Percentiles rank a stretch among this genome's conserved stretches.
These are phyloP conservation scores for Dactylella cylindrospora DNA, from an alignment of 2,329 filamentous ascomycete species.

Conservation along the genomic window DNA sequence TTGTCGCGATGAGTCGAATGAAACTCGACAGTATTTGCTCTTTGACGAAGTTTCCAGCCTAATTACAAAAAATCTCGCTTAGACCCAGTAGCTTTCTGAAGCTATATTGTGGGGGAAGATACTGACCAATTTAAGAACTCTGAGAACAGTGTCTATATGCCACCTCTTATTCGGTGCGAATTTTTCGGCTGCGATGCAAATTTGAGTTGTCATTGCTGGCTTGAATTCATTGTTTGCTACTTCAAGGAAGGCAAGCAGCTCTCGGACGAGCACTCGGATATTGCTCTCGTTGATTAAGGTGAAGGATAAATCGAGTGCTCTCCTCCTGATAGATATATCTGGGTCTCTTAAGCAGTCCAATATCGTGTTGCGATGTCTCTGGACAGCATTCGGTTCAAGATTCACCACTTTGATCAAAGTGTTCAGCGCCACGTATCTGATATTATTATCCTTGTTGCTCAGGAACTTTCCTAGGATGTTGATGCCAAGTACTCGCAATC, in stretches of 20 bases:
- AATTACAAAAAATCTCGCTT: too few relatives aligned
- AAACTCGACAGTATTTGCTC: conserved; percentile 97
- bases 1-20: conserved; percentile 86
- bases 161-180: conserved; percentile 96
- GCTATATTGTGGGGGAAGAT: too few relatives aligned
- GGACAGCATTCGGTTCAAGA: conserved; percentile 95
- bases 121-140: conserved; percentile 73
- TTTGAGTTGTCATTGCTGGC: conserved; percentile 95
- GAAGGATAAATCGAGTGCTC: conserved; percentile 96
- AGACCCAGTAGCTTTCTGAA: too few relatives aligned
- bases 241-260: conserved; percentile 91
- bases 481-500: conserved; percentile 87
- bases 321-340: conserved; percentile 93
- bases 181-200: conserved; percentile 92
- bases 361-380: conserved; percentile 95
- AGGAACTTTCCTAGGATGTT: conserved; percentile 98
- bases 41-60: conserved; percentile 91
- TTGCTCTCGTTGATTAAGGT: conserved; percentile 97
- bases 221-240: conserved; percentile 99
- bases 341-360: conserved; percentile 93
- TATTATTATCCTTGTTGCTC: conserved; percentile 98
- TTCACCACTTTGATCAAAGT: conserved; percentile 97
- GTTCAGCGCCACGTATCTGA: conserved; percentile 95
- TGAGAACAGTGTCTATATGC: conserved; percentile 97
- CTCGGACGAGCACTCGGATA: conserved; percentile 86